Percentiles rank a stretch among this genome's conserved stretches.
Evolutionary conservation across 1,284 basidiomycete genomes (phyloP).

Genomic region (Heterobasidion irregulare): DNA sequence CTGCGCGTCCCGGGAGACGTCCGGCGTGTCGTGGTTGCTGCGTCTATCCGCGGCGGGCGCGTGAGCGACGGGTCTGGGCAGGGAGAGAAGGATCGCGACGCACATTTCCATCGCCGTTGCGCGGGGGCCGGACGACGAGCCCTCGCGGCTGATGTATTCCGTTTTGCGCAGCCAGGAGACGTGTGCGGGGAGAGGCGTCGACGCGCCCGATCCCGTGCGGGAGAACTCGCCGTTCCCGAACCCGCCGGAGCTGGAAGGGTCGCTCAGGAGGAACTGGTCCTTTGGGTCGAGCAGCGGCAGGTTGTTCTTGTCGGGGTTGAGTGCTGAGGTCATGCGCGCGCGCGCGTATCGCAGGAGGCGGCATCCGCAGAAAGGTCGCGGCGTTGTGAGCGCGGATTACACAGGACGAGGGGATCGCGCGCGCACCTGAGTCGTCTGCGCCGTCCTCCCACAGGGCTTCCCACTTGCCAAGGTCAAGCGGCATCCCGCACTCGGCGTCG

Average conservation of each 20-base stretch:
- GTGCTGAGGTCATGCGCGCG: conserved; percentile 31
- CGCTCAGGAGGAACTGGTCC: conserved; percentile 59
- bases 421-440: conserved; percentile 59
- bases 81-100: conserved; percentile 15
- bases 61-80: not conserved
- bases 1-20: conserved; percentile 76
- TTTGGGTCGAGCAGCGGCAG: conserved; percentile 61
- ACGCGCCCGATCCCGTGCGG: conserved; percentile 24
- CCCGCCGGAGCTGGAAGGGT: conserved; percentile 32
- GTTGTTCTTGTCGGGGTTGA: conserved; percentile 61
- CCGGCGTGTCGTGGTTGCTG: conserved; percentile 45
- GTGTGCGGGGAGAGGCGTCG: conserved; percentile 43
- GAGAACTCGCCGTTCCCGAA: conserved; percentile 29
- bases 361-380: not conserved
- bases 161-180: conserved; percentile 89
- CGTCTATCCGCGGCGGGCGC: conserved; percentile 25
- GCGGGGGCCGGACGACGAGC: conserved; percentile 29
- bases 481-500: conserved; percentile 93
- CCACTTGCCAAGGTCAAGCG: conserved; percentile 77
- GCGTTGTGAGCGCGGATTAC: too few species aligned
- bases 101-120: conserved; percentile 41
- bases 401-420: not conserved
- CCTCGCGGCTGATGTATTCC: conserved; percentile 73
- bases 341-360: not conserved
- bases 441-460: conserved; percentile 78